phyloP scores from a whole-genome alignment of 805 yeast genomes.

The Schizosaccharomyces lindneri region DNA sequence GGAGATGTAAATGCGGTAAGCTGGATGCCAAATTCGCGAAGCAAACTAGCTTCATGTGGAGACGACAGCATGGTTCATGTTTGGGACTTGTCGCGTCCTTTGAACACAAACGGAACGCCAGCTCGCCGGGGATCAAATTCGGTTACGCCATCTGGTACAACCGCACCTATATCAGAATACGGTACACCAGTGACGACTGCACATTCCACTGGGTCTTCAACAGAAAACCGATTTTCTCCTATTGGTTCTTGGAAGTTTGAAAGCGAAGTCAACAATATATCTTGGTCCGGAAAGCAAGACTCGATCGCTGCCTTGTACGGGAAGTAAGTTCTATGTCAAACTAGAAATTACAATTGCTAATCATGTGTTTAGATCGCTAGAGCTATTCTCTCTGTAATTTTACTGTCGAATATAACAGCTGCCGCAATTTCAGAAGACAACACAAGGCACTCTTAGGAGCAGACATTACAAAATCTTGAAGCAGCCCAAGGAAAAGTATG shows the following conservation, averaged over 20 bases:
- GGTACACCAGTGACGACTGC: background rate
- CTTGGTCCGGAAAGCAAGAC: slow-evolving; percentile 49
- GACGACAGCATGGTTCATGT: slow-evolving; percentile 35
- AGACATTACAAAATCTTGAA: too few relatives aligned
- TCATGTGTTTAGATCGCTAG: too few relatives aligned
- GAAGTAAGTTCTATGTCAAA: slow-evolving; percentile 17
- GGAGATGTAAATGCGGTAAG: slow-evolving; percentile 38
- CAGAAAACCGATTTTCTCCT: background rate
- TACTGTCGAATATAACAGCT: too few relatives aligned
- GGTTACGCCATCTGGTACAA: background rate
- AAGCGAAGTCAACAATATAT: slow-evolving; percentile 49
- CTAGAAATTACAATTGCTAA: too few relatives aligned
- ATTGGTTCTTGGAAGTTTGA: slow-evolving; percentile 32
- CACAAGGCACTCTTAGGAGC: too few relatives aligned
- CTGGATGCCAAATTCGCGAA: slow-evolving; percentile 56
- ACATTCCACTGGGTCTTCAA: background rate
- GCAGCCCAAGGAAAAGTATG: too few relatives aligned
- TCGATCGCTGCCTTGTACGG: slow-evolving; percentile 65
- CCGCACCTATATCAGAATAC: background rate
- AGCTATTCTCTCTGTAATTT: too few relatives aligned
- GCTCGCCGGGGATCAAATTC: background rate
- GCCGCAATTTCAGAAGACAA: too few relatives aligned
- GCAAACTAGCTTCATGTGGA: slow-evolving; percentile 45
- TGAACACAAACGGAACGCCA: slow-evolving; percentile 3
- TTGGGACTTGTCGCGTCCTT: slow-evolving; percentile 36